Evolutionary conservation across 2,329 filamentous ascomycete species (phyloP).

Genomic region (Zymoseptoria ardabiliae): DNA sequence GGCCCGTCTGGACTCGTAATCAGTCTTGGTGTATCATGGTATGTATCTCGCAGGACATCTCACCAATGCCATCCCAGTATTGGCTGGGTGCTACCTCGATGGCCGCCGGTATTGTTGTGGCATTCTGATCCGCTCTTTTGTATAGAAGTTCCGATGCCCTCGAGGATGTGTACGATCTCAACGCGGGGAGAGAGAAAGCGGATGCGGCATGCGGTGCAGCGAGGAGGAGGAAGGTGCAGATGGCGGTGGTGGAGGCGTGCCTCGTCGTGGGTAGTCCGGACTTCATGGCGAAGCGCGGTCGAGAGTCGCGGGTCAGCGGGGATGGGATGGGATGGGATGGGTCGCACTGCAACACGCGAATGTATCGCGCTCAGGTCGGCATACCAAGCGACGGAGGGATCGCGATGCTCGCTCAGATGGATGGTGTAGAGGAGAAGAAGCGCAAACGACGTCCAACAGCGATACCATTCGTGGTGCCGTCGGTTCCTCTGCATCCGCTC

Average conservation of each 20-base stretch:
- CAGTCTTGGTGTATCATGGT: background rate
- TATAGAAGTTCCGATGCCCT: background rate
- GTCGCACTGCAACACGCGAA: background rate
- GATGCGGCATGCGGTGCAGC: background rate
- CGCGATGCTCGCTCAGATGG: background rate
- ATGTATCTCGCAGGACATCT: background rate
- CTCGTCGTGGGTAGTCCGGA: background rate
- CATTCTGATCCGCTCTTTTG: slow-evolving; percentile 9
- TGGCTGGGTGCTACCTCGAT: slow-evolving; percentile 30
- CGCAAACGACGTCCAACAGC: background rate
- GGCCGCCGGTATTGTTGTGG: slow-evolving; percentile 24
- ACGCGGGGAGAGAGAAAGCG: slow-evolving; percentile 6
- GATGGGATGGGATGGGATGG: too few species aligned
- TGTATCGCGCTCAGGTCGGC: background rate
- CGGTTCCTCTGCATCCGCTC: background rate
- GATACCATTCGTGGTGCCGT: background rate
- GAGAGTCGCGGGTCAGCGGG: background rate
- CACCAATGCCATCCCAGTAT: slow-evolving; percentile 33
- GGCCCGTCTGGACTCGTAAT: slow-evolving; percentile 21
- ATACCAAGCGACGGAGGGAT: background rate
- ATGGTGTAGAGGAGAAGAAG: background rate
- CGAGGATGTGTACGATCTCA: background rate
- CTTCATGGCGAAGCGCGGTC: background rate
- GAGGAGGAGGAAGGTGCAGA: background rate
- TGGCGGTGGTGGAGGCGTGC: background rate